A percentile compares a stretch with the other conserved stretches of the same genome.
These are phyloP conservation scores for Boletus eberwhitei DNA, from an alignment of 768 basidiomycete species.

Conservation along the genomic window DNA sequence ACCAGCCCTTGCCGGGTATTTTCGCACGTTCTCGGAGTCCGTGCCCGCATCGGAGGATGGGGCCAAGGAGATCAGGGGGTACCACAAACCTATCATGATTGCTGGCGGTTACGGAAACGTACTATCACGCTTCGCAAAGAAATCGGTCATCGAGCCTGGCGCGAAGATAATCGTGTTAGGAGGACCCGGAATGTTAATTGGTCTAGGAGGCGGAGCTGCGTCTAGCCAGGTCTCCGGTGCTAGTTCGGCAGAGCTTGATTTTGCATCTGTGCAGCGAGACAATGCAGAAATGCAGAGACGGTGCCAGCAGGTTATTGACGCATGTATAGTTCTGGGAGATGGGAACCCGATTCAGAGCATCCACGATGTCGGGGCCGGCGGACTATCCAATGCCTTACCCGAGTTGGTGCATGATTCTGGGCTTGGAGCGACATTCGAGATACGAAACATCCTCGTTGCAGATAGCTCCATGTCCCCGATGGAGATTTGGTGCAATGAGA, in stretches of 20 bases:
- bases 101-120: constrained; percentile 97
- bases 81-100: constrained; percentile 99
- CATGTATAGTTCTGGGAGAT: constrained; percentile 62
- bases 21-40: constrained; percentile 88
- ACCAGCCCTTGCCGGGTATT: constrained; percentile 89
- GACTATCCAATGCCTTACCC: constrained; percentile 92
- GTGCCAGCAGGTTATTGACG: constrained; percentile 96
- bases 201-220: constrained; percentile 94
- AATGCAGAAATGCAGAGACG: constrained; percentile 98
- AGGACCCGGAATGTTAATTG: constrained; percentile 94
- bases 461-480: constrained; percentile 96
- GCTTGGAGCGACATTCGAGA: constrained; percentile 91
- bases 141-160: constrained; percentile 71
- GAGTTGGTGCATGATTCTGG: constrained; percentile 95
- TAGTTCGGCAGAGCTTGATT: constrained; percentile 90
- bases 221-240: constrained; percentile 91
- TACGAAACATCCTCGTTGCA: constrained; percentile 87
- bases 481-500: constrained; percentile 99
- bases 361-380: constrained; percentile 98
- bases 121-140: constrained; percentile 75
- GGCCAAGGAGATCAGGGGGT: constrained; percentile 73
- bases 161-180: constrained; percentile 91
- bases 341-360: constrained; percentile 89
- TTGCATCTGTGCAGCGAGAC: constrained; percentile 95
- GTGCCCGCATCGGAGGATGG: constrained; percentile 54